phyloP scores from a whole-genome alignment of 108 stramenopile species.

The Fistulifera pelliculosa region DNA sequence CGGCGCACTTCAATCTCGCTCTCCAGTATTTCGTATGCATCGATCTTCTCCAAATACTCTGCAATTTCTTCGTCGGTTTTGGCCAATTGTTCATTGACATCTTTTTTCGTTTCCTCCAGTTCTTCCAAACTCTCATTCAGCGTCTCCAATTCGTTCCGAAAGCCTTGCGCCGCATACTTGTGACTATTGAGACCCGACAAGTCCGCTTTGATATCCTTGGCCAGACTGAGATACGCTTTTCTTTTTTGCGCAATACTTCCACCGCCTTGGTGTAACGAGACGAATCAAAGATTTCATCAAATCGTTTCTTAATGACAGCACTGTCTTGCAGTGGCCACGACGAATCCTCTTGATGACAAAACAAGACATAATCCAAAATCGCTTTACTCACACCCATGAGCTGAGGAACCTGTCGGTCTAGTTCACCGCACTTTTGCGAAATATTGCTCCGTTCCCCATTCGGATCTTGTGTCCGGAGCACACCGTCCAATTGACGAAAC shows the following conservation, averaged over 20 bases:
- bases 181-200: conserved; percentile 70
- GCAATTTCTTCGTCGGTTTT: conserved; percentile 38
- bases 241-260: conserved; percentile 81
- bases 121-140: conserved; percentile 52
- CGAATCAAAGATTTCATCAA: conserved; percentile 99
- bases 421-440: conserved; percentile 88
- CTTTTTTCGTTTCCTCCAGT: conserved; percentile 56
- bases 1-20: conserved; percentile 21
- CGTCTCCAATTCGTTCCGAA: conserved; percentile 53
- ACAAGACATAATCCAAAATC: conserved; percentile 95
- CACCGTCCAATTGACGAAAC: conserved; percentile 91
- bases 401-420: conserved; percentile 80
- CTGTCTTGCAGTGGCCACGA: conserved; percentile 92
- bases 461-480: conserved; percentile 56
- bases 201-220: conserved; percentile 81
- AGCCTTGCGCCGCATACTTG: conserved; percentile 70
- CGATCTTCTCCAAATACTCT: conserved; percentile 25
- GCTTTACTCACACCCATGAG: conserved; percentile 88
- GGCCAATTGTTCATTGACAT: conserved; percentile 17
- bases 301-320: conserved; percentile 94
- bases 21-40: conserved; percentile 31
- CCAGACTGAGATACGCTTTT: conserved; percentile 52
- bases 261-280: conserved; percentile 56
- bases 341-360: conserved; percentile 95
- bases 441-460: conserved; percentile 55